phyloP scores from a whole-genome alignment of 331 rosid genomes.

The Malus hybrid region DNA sequence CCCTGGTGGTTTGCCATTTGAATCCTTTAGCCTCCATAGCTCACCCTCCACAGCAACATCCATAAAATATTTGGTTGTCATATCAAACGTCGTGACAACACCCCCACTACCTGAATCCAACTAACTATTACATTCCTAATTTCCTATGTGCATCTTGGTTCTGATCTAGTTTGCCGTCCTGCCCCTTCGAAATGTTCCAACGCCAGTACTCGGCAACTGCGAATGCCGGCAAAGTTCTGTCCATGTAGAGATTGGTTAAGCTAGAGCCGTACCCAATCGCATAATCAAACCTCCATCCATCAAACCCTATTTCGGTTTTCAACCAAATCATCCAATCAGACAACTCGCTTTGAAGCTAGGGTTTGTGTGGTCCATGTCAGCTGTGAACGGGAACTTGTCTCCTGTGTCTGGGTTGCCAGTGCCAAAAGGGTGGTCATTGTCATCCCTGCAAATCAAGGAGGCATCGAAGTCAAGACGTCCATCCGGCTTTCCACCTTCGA shows the following conservation, averaged over 20 bases:
- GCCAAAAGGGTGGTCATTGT: slow-evolving; percentile 56
- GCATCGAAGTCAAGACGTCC: slow-evolving; percentile 68
- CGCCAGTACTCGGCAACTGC: slow-evolving; percentile 79
- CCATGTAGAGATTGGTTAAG: slow-evolving; percentile 46
- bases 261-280: slow-evolving; percentile 56
- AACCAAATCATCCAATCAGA: slow-evolving; percentile 87
- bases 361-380: slow-evolving; percentile 75
- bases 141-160: slow-evolving; percentile 38
- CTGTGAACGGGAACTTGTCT: slow-evolving; percentile 23
- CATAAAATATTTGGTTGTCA: slow-evolving; percentile 68
- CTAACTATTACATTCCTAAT: slow-evolving; percentile 29
- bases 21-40: slow-evolving; percentile 61
- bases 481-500: slow-evolving; percentile 75
- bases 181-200: slow-evolving; percentile 13
- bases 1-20: slow-evolving; percentile 62
- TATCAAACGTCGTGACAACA: slow-evolving; percentile 52
- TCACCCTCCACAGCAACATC: slow-evolving; percentile 64
- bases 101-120: slow-evolving; percentile 55
- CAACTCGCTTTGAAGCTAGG: slow-evolving; percentile 56
- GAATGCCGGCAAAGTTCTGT: slow-evolving; percentile 48
- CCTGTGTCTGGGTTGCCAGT: slow-evolving; percentile 65
- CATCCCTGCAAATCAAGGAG: slow-evolving; percentile 61
- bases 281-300: slow-evolving; percentile 74
- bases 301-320: slow-evolving; percentile 64
- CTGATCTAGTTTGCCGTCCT: slow-evolving; percentile 28